Evolutionary conservation across 2,329 filamentous ascomycete species (phyloP).

Genomic region (Xylaria sp.): DNA sequence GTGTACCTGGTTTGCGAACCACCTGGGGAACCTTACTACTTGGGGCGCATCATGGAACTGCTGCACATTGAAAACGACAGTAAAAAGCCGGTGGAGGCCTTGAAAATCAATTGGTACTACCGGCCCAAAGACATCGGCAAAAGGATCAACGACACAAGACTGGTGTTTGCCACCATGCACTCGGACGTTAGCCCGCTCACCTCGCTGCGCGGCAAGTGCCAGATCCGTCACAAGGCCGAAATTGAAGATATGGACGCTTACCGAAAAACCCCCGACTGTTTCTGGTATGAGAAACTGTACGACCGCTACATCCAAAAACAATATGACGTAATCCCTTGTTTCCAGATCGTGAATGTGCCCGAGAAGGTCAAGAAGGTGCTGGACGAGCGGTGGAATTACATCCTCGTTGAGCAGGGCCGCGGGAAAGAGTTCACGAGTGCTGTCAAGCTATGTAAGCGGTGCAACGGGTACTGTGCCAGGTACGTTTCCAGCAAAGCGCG

Average conservation of each 20-base stretch:
- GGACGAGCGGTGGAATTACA: constrained; percentile 95
- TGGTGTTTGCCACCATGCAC: constrained; percentile 97
- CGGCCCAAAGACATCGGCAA: constrained; percentile 94
- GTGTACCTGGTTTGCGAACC: constrained; percentile 98
- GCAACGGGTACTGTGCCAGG: constrained; percentile 88
- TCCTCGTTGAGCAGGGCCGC: constrained; percentile 90
- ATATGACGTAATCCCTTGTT: constrained; percentile 94
- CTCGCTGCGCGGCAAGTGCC: constrained; percentile 90
- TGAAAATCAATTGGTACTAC: constrained; percentile 98
- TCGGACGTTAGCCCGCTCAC: constrained; percentile 94
- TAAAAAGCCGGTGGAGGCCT: constrained; percentile 76
- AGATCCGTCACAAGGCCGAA: constrained; percentile 86
- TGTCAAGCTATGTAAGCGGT: constrained; percentile 95
- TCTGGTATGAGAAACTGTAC: constrained; percentile 98
- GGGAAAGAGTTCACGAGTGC: constrained; percentile 95
- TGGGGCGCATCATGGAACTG: constrained; percentile 98
- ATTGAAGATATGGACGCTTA: constrained; percentile 83
- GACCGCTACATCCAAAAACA: constrained; percentile 98
- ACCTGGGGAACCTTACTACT: constrained; percentile 95
- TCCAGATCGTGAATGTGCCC: constrained; percentile 93
- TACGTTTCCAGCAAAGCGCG: constrained; percentile 53
- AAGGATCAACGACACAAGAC: constrained; percentile 86
- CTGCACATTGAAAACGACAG: constrained; percentile 79
- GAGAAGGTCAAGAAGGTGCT: constrained; percentile 93
- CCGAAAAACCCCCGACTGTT: constrained; percentile 82